These are phyloP conservation scores for Xylaria sp. DNA, from an alignment of 2,329 filamentous ascomycete genomes.

Conservation along the genomic window DNA sequence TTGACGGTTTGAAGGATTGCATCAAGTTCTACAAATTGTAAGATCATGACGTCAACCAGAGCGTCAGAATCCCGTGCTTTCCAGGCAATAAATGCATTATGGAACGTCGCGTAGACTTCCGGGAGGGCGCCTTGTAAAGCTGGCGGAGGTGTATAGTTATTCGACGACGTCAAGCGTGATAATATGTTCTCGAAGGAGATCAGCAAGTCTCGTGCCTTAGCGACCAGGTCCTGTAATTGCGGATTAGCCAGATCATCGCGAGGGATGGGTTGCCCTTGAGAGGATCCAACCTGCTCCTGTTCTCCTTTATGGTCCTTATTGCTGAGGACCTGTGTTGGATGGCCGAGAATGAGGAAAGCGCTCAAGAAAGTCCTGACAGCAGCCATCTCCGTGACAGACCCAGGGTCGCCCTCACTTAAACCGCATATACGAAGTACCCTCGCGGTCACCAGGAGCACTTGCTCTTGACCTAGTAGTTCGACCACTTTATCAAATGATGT, in stretches of 20 bases:
- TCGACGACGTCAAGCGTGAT: conserved; percentile 71
- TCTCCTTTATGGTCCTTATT: conserved; percentile 73
- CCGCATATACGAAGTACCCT: conserved; percentile 76
- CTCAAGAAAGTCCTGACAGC: conserved; percentile 81
- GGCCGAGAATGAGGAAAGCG: conserved; percentile 81
- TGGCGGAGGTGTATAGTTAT: conserved; percentile 73
- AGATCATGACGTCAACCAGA: conserved; percentile 84
- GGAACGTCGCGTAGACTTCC: conserved; percentile 77
- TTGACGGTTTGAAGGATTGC: conserved; percentile 87
- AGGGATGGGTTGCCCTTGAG: conserved; percentile 57
- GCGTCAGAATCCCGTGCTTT: conserved; percentile 83
- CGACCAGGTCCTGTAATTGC: conserved; percentile 76
- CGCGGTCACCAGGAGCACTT: conserved; percentile 73
- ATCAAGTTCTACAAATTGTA: conserved; percentile 85
- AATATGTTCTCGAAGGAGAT: conserved; percentile 82
- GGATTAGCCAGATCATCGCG: conserved; percentile 69
- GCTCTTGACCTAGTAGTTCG: conserved; percentile 72
- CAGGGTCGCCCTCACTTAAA: conserved; percentile 71
- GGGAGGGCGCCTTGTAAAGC: conserved; percentile 71
- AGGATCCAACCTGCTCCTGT: conserved; percentile 66
- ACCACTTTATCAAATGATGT: conserved; percentile 81
- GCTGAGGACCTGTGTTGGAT: conserved; percentile 80
- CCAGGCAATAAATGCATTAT: conserved; percentile 85
- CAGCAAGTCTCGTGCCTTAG: conserved; percentile 80
- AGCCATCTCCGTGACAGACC: conserved; percentile 74